Evolutionary conservation across 306 rosid species (phyloP), one percentile per base, ranked within the genome.

Genomic region (Ceratonia siliqua): DNA sequence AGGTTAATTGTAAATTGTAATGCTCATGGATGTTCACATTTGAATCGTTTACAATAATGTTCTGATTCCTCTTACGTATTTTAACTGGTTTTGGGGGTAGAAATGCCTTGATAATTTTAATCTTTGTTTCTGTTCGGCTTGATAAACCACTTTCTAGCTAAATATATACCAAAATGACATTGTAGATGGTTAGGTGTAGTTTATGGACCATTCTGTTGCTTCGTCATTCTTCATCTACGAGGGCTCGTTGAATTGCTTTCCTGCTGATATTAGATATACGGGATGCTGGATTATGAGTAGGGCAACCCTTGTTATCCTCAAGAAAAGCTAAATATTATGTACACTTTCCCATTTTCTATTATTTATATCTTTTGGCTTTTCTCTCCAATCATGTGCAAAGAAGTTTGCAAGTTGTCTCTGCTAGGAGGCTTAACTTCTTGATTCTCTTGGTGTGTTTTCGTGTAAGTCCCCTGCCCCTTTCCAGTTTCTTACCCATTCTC

Each of bases 71-170:
- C 3, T 56, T 25, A 14, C 27, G 17, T 27, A 21, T 1, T 58
- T 30, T 58, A 15, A 28, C 7, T 76, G 39, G 49, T 56, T 57
- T 63, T 41, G 12, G 65, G 35, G 53, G 21, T 52, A 42, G 42
- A 27, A 78, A 50, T 28, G 39, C 58, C 38, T 71, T n/a, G 52
- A 32, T 50, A 0, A 28, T 41, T 41, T 17, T 68, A 15, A 24
- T 55, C 54, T 30, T 8, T 79, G 67, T 30, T 21, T 72, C 39
- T 54, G 6, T 72, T 58, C 7, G 13, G 52, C 75, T 20, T 53
- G n/a, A 35, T 54, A 30, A 30, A 43, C 15, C 54, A 8, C 11
- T 48, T 49, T 54, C 33, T 22, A 58, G 12, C 59, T 14, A 2
- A 35, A 50, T 63, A 4, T 39, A 25, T 38, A 14, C 12, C 72